Percentiles rank a stretch among this genome's conserved stretches.
These are phyloP conservation scores for Alternaria triticina DNA, from an alignment of 2,329 filamentous ascomycete genomes.

Conservation along the genomic window DNA sequence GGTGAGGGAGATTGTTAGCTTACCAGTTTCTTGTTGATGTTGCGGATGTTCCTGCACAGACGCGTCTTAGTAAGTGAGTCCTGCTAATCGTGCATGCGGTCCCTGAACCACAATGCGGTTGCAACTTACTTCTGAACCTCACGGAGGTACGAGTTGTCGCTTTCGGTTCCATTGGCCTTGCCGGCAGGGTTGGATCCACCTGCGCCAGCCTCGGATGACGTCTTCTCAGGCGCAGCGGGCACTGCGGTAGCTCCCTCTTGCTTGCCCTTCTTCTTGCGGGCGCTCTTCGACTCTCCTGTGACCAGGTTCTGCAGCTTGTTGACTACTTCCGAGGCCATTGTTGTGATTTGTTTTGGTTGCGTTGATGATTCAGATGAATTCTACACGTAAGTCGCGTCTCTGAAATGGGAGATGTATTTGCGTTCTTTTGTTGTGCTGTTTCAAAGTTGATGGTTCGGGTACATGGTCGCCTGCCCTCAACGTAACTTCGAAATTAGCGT, in stretches of 20 bases:
- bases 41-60: slow-evolving; percentile 77
- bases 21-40: slow-evolving; percentile 93
- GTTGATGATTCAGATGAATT: slow-evolving; percentile 3
- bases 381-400: slow-evolving; percentile 25
- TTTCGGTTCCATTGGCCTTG: slow-evolving; percentile 64
- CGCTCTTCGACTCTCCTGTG: slow-evolving; percentile 60
- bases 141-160: slow-evolving; percentile 81
- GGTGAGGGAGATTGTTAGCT: slow-evolving; percentile 47
- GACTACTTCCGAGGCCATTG: slow-evolving; percentile 61
- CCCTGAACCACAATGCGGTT: slow-evolving; percentile 4
- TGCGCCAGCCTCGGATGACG: slow-evolving; percentile 38
- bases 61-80: slow-evolving; percentile 21
- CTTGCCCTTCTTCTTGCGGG: slow-evolving; percentile 61
- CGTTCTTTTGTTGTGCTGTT: slow-evolving; percentile 14
- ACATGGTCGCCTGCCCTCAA: slow-evolving; percentile 17
- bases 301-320: slow-evolving; percentile 69
- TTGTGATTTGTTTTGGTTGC: slow-evolving; percentile 16
- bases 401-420: slow-evolving; percentile 6
- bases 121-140: slow-evolving; percentile 86
- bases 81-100: neutral
- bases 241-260: slow-evolving; percentile 52
- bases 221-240: slow-evolving; percentile 49
- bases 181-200: slow-evolving; percentile 40
- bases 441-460: slow-evolving; percentile 15
- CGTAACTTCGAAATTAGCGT: slow-evolving; percentile 18